Base-by-base conservation (phyloP, 148 eudicot species). In the Rhododendron ovatum region DNA sequence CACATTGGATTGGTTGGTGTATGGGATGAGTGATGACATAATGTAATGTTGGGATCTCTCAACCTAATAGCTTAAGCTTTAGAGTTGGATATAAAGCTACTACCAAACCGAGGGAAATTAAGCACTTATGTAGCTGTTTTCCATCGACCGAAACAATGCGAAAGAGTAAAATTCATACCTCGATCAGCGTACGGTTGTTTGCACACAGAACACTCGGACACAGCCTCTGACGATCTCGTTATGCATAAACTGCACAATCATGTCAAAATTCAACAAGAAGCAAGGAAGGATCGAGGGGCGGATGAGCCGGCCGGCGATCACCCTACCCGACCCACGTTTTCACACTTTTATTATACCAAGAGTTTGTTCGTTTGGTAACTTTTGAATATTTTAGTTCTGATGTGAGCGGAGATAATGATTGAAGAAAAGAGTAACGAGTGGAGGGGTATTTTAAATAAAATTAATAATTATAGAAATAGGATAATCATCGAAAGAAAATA, bases 181-280 rank as follows among this genome's bases (percentile, higher is more conserved):
- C 86, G 91, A 82, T 87, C 85, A 15, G 78, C 41, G 83, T 82
- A 94, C 14, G 88, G 89, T 24, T 82, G 41, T 86, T 91, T 92
- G 84, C 99, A 95, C 3, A 93, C 81, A 57, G 92, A 89, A 80
- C 99, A 96, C 43, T 90, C 88, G 8, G 91, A 88, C 78, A 90
- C 90, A 67, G 82, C 59, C 83, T 89, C 85, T 63, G 84, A 83
- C 63, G 91, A 81, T 63, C 84, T 85, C 2, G 93, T 91, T 53
- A 93, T 77, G 63, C 98, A 95, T 8, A 57, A 88, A 57, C 98
- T 96, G 90, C 86, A 87, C 33, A 24, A 67, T 86, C 47, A 18
- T 9, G 33, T 61, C 51, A 88, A 82, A 45, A 39, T 35, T 71
- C 85, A 41, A 41, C 45, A 13, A 73, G 33, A 82, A 43, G 2